Evolutionary conservation across 1,284 basidiomycete genomes (phyloP).

Genomic region (Coriolopsis trogii): DNA sequence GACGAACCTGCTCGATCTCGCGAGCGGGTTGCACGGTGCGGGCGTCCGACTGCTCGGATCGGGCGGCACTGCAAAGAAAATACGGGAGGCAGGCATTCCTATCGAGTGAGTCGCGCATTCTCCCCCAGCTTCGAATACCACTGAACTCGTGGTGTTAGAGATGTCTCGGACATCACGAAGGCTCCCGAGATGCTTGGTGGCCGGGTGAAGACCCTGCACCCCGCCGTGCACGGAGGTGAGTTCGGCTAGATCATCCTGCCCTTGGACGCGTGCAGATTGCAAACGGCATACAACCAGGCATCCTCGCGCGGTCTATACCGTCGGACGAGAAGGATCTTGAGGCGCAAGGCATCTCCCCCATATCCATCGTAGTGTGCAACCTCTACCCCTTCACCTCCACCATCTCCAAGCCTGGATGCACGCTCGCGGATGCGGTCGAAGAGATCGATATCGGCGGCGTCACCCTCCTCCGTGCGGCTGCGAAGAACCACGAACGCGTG

Average conservation of each 20-base stretch:
- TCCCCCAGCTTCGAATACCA: not conserved
- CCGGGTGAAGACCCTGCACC: constrained; percentile 98
- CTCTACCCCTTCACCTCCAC: constrained; percentile 97
- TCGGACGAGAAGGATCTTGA: constrained; percentile 86
- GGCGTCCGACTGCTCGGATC: constrained; percentile 93
- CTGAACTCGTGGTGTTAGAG: constrained; percentile 51
- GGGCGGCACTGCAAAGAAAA: constrained; percentile 97
- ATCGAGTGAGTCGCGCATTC: constrained; percentile 71
- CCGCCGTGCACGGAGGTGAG: constrained; percentile 95
- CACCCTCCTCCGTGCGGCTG: constrained; percentile 95
- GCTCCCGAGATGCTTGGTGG: constrained; percentile 99
- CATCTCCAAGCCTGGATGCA: constrained; percentile 87
- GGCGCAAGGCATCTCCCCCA: constrained; percentile 84
- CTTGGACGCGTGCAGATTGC: not conserved
- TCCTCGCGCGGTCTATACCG: constrained; percentile 86
- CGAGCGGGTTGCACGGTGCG: constrained; percentile 77
- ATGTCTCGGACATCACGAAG: constrained; percentile 98
- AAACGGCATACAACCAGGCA: constrained; percentile 68
- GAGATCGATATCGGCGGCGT: constrained; percentile 99
- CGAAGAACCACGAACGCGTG: constrained; percentile 97
- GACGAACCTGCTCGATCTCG: constrained; percentile 87
- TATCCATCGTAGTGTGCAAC: constrained; percentile 97
- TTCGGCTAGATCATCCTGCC: not conserved
- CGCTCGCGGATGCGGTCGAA: constrained; percentile 91
- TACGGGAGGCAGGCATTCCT: constrained; percentile 90